Evolutionary conservation across 305 asterid species (phyloP), one percentile per base, ranked within the genome.

Genomic region (Fraxinus paxiana): DNA sequence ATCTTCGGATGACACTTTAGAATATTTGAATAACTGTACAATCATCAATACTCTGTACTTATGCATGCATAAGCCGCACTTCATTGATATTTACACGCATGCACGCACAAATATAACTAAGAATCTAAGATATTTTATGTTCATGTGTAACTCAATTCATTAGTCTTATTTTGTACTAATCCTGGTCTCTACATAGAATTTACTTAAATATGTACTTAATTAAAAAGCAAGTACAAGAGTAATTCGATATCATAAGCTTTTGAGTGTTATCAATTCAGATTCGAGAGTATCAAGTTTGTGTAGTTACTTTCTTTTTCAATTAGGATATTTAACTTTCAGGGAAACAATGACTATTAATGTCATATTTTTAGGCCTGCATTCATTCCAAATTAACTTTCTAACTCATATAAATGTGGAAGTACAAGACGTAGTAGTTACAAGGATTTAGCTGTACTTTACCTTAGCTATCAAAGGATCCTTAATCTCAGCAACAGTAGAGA

Each of bases 391-490:
- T 28, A 69, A 65, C 79, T 77, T 28, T 63, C 31, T 6, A 78
- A 78, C 56, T 41, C 70, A 35, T 41, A 80, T 48, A 33, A 15
- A 65, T 46, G 7, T 43, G 9, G 72, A 48, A 22, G 31, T 22
- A 61, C 72, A 63, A 63, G 31, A 5, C 77, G 46, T 30, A 81
- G 74, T 6, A 37, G 30, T 69, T 31, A 73, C 79, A 78, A 80
- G 17, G 81, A 77, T 75, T 69, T 31, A 33, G 17, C 38, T 41
- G 84, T 65, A 46, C 41, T 33, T 81, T 75, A 92, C 99, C 97
- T 90, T 87, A 82, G 91, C 88, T 81, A 96, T 78, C 91, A 96
- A 84, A 79, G 98, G 94, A 77, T 94, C 97, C 90, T 96, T 94
- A 82, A 91, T 88, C 77, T 92, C 88, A 77, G 97, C 97, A 88